These are phyloP conservation scores for Camellia granthamiana DNA, from an alignment of 148 eudicot species.

Conservation along the genomic window DNA sequence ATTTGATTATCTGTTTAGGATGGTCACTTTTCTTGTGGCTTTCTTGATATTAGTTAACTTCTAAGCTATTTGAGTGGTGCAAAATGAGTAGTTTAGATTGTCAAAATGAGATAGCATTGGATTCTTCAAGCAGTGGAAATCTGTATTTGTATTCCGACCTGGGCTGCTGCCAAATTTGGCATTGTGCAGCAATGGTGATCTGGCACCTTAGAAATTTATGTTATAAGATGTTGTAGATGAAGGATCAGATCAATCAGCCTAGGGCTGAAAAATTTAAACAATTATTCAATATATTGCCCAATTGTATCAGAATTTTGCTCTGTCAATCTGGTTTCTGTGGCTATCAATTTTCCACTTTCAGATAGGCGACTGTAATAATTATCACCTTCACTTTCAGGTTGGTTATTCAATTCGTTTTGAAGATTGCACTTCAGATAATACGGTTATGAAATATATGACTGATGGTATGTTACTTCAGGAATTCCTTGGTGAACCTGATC, in stretches of 20 bases:
- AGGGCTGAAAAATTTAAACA: background rate
- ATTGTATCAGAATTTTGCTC: background rate
- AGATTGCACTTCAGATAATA: constrained; percentile 73
- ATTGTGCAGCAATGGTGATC: background rate
- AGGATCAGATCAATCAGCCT: background rate
- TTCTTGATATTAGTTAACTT: constrained; percentile 2
- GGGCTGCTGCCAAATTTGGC: background rate
- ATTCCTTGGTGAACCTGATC: constrained; percentile 73
- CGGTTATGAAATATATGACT: constrained; percentile 72
- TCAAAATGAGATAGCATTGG: constrained; percentile 7
- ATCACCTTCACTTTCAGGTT: constrained; percentile 35
- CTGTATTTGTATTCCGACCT: background rate
- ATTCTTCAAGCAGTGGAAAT: background rate
- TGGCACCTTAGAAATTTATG: background rate
- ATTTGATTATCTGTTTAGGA: background rate
- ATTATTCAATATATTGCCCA: background rate
- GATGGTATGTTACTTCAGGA: constrained; percentile 72
- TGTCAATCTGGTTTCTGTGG: background rate
- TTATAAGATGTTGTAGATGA: background rate
- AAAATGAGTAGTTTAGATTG: constrained; percentile 2
- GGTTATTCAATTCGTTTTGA: constrained; percentile 75
- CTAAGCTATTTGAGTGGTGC: background rate
- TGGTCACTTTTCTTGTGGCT: background rate
- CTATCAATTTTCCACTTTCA: background rate
- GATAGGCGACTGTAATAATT: background rate